phyloP scores from a whole-genome alignment of 2,329 filamentous ascomycete genomes.

The Colletotrichum neosansevieriae region DNA sequence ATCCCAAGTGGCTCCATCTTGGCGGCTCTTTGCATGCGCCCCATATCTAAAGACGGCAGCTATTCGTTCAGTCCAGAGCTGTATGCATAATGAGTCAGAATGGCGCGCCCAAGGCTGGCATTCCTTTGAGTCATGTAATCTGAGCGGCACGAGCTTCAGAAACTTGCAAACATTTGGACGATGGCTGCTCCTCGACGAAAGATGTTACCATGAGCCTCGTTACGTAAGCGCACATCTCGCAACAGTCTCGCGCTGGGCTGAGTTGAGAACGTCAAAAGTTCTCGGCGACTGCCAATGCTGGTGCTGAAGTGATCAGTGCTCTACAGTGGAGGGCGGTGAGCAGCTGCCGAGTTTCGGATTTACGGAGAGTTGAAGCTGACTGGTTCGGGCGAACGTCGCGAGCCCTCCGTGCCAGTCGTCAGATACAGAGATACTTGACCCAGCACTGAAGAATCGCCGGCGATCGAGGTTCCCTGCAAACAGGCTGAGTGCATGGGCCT shows the following conservation, averaged over 20 bases:
- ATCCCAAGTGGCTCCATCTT: too few relatives aligned
- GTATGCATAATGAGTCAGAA: too few relatives aligned
- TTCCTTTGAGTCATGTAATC: too few relatives aligned
- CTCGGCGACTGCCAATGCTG: constrained; percentile 21
- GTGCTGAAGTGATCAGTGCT: constrained; percentile 32
- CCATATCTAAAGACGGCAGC: too few relatives aligned
- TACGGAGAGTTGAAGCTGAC: constrained; percentile 30
- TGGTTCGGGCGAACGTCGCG: constrained; percentile 24
- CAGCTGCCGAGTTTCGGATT: constrained; percentile 39
- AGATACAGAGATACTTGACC: constrained; percentile 24
- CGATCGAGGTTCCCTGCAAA: not conserved
- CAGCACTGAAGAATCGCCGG: not conserved
- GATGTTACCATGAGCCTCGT: not conserved
- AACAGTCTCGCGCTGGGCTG: not conserved
- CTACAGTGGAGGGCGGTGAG: constrained; percentile 29
- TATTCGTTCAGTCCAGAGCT: too few relatives aligned
- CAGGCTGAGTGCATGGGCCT: constrained; percentile 23
- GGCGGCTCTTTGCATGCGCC: too few relatives aligned
- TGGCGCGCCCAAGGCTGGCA: not conserved
- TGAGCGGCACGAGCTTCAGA: too few relatives aligned
- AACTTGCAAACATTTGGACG: too few relatives aligned
- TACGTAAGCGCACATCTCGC: not conserved
- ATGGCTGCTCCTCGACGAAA: not conserved
- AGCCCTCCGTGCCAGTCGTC: not conserved
- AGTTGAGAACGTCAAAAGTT: constrained; percentile 11